These are phyloP conservation scores for Cyberlindnera maclurae DNA, from an alignment of 805 yeast genomes.

Conservation along the genomic window DNA sequence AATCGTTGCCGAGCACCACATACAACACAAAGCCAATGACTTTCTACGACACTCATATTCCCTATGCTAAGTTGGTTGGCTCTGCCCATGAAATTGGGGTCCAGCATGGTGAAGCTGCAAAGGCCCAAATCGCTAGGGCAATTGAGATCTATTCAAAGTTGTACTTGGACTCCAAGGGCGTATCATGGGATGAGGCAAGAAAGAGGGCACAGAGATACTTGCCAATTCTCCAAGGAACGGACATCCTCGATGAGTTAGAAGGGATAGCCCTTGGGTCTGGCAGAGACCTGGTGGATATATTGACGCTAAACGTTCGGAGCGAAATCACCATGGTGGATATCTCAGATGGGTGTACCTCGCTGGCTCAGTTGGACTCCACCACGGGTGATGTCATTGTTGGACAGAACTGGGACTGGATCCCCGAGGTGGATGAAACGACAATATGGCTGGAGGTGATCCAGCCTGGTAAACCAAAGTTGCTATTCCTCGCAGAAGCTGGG, in stretches of 20 bases:
- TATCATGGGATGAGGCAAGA: constrained; percentile 27
- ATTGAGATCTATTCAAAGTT: constrained; percentile 25
- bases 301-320: constrained; percentile 32
- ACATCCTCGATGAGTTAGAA: constrained; percentile 28
- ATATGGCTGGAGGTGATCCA: constrained; percentile 23
- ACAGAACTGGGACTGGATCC: constrained; percentile 40
- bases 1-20: too few species aligned
- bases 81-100: constrained; percentile 28
- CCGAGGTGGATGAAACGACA: constrained; percentile 17
- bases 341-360: constrained; percentile 33
- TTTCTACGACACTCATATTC: constrained; percentile 23
- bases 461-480: constrained; percentile 18
- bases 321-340: constrained; percentile 30
- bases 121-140: constrained; percentile 23
- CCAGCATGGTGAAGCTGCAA: constrained; percentile 30
- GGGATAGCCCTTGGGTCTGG: constrained; percentile 34
- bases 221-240: constrained; percentile 23
- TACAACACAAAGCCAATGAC: too few species aligned
- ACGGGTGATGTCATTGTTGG: constrained; percentile 22
- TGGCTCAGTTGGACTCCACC: constrained; percentile 22
- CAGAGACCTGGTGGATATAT: constrained; percentile 26
- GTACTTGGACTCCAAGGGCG: constrained; percentile 20
- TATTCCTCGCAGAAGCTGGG: constrained; percentile 23
- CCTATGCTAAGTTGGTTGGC: constrained; percentile 20
- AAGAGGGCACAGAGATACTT: constrained; percentile 23